Conservation (phyloP, 129 eudicot genomes). For the Artemisia tridentata region DNA sequence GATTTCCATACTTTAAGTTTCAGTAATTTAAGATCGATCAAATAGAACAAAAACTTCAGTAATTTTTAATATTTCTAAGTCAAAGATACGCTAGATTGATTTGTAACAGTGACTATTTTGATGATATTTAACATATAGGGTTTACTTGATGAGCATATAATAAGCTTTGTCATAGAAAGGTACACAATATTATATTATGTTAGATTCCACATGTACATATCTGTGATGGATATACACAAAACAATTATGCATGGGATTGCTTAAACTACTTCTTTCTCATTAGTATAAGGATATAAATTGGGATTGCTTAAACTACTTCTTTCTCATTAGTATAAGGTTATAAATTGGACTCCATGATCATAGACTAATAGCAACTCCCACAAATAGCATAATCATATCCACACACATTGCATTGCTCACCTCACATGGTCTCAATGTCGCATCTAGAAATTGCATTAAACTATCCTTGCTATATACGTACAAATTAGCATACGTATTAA, state of each 20-base stretch:
- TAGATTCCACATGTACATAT: neutral
- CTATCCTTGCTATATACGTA: constrained; percentile 4
- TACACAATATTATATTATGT: neutral
- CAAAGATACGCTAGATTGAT: neutral
- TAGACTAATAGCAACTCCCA: constrained; percentile 25
- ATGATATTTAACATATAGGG: neutral
- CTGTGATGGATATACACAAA: constrained; percentile 6
- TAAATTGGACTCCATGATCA: constrained; percentile 14
- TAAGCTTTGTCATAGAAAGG: neutral
- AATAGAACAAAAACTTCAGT: neutral
- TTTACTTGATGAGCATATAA: neutral
- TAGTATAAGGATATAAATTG: constrained; percentile 24
- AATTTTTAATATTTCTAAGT: neutral
- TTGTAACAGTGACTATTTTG: neutral
- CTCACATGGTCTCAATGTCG: constrained; percentile 35
- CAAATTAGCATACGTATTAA: neutral
- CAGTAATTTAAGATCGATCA: neutral
- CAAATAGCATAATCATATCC: constrained; percentile 23
- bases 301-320: no score
- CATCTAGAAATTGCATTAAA: constrained; percentile 28
- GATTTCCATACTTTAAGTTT: no score
- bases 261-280: neutral
- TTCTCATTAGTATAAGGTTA: constrained; percentile 21
- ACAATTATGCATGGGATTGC: constrained; percentile 14
- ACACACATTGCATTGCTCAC: constrained; percentile 38